These are phyloP conservation scores for Eimeria nieschulzi DNA, from an alignment of 169 alveolate species.

Conservation along the genomic window DNA sequence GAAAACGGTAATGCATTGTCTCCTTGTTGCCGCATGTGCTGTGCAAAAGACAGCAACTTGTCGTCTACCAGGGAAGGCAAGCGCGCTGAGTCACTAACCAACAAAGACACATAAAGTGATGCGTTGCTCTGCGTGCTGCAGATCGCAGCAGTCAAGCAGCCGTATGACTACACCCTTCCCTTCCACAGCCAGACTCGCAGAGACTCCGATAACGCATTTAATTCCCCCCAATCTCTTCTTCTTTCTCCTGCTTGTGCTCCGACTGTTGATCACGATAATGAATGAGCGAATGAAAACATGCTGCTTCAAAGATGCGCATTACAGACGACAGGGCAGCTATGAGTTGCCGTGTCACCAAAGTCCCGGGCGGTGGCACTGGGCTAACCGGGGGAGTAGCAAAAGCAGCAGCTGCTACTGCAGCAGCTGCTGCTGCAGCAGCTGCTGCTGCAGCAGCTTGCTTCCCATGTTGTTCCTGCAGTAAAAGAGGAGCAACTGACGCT, in stretches of 20 bases:
- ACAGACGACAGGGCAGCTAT: conserved; percentile 5
- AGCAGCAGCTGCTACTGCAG: neutral
- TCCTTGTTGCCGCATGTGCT: conserved; percentile 14
- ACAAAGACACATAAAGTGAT: neutral
- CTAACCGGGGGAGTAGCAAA: conserved; percentile 27
- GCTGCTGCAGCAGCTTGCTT: conserved; percentile 33
- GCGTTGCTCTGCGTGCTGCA: conserved; percentile 36
- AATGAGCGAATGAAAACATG: too few relatives aligned
- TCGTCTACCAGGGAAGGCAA: neutral
- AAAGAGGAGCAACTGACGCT: conserved; percentile 1
- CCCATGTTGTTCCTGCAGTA: conserved; percentile 26
- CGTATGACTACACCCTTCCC: neutral
- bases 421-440: conserved; percentile 30
- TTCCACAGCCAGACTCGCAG: neutral
- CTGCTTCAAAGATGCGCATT: neutral
- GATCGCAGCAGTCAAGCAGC: conserved; percentile 22
- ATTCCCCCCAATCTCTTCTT: too few relatives aligned
- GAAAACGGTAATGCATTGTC: conserved; percentile 11
- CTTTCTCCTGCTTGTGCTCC: too few relatives aligned
- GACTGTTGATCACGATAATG: too few relatives aligned
- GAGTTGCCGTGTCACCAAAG: neutral
- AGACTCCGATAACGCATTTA: too few relatives aligned
- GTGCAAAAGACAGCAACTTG: neutral
- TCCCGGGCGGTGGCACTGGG: neutral
- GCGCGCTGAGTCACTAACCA: neutral